A percentile compares a stretch with the other conserved stretches of the same genome.
These are phyloP conservation scores for Piper betle DNA, from an alignment of 164 flowering plant genomes.

Conservation along the genomic window DNA sequence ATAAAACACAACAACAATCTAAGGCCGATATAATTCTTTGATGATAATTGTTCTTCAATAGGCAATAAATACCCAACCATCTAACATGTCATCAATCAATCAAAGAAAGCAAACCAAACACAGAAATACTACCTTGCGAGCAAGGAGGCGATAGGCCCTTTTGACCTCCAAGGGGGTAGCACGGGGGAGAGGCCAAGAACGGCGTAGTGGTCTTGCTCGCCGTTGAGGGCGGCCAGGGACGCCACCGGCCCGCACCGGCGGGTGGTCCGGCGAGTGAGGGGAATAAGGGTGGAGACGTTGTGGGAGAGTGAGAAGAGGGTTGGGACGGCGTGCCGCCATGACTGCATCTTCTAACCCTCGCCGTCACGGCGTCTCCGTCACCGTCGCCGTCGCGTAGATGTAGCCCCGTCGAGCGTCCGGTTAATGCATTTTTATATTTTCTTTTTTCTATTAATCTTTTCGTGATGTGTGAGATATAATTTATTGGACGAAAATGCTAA, in stretches of 20 bases:
- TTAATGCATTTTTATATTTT: background rate
- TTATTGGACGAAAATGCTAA: background rate
- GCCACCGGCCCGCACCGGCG: conserved; percentile 11
- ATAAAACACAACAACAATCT: no score
- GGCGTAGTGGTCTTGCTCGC: conserved; percentile 50
- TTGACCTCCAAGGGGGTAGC: conserved; percentile 62
- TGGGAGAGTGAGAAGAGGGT: conserved; percentile 5
- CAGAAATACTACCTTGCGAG: conserved; percentile 46
- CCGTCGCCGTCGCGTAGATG: background rate
- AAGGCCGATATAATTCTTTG: no score
- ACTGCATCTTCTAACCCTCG: conserved; percentile 28
- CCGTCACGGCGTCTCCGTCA: conserved; percentile 10
- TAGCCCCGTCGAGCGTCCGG: no score
- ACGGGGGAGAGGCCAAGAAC: conserved; percentile 39
- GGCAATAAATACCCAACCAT: background rate
- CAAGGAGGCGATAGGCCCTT: conserved; percentile 73
- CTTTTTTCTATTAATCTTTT: background rate
- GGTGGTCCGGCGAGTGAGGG: conserved; percentile 1
- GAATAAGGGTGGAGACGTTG: conserved; percentile 2
- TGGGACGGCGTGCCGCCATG: conserved; percentile 19
- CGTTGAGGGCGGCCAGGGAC: conserved; percentile 19
- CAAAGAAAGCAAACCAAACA: background rate
- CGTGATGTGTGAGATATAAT: background rate
- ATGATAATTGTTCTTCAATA: no score
- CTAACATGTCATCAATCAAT: background rate